Base-by-base conservation (phyloP, 116 monocot genomes). In the Trichopus zeylanicus region DNA sequence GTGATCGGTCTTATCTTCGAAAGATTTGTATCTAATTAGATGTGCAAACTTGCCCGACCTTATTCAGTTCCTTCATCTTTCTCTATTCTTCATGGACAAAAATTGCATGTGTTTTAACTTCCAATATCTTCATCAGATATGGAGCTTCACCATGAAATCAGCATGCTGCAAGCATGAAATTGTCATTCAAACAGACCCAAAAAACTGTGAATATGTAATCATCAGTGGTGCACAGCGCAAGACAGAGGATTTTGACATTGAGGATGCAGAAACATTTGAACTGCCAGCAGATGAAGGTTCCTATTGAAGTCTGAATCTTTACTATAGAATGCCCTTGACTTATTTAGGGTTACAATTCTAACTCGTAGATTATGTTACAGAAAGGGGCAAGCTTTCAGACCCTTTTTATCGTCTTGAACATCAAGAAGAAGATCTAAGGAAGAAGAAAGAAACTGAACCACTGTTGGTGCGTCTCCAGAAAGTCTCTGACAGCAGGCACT, bases 391-490 rank as follows among this genome's bases (percentile, higher is more conserved):
- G 69, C 91, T 98, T 70, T 57, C 67, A 6, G 98, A 91, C 74
- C 98, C 91, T 48, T 88, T 98, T 37, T 98, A 91, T 59, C 81
- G 85, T 51, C 88, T 98, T 58, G 98, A 98, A 48, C 91, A 98
- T 63, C 88, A 91, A 56, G 88, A 88, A 71, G 80, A 78, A 70
- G 98, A 98, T 66, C 32, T 98, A 46, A 69, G 69, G 33, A 98
- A 98, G 71, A 98, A 98, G 80, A 98, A 91, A 74, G 91, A 98
- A 78, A 84, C 87, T 12, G 98, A 91, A 26, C 98, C 98, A n/a
- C 47, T 79, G 49, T 39, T 98, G 32, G 88, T 88, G 26, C 85
- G 98, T 31, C 91, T 98, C 62, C 91, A 98, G 53, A 88, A 76
- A 76, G 73, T 98, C 1, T 80, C 98, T 15, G 85, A 88, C 25